Evolutionary conservation across 352 stramenopile species (phyloP).

Genomic region (Halophytophthora batemanensis): DNA sequence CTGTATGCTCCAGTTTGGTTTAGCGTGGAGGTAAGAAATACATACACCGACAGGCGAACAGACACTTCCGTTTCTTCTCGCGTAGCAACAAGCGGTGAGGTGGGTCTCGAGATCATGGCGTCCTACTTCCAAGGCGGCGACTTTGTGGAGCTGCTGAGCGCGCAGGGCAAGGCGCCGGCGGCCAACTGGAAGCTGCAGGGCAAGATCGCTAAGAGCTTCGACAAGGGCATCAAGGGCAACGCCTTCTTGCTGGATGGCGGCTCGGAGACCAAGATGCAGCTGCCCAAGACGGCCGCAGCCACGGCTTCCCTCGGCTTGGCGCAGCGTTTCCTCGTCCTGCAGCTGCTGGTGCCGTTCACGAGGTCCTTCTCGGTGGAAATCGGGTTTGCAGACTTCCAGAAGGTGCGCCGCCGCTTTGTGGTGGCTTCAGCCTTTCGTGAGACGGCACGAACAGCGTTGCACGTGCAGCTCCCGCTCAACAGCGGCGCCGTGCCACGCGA

Average conservation of each 20-base stretch:
- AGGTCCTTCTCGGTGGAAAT: conserved; percentile 76
- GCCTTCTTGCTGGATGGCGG: conserved; percentile 72
- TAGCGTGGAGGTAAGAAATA: too few species aligned
- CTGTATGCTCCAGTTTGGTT: too few species aligned
- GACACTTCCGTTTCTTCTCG: background rate
- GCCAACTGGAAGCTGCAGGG: conserved; percentile 69
- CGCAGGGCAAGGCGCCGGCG: conserved; percentile 69
- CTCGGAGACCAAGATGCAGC: conserved; percentile 77
- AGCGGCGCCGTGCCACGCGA: conserved; percentile 43
- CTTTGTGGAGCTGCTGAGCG: conserved; percentile 78
- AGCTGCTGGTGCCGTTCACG: conserved; percentile 59
- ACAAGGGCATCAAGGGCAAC: conserved; percentile 79
- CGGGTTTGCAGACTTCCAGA: conserved; percentile 72
- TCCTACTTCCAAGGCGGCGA: conserved; percentile 80
- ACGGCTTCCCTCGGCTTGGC: conserved; percentile 48
- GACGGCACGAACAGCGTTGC: conserved; percentile 43
- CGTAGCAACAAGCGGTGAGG: too few species aligned
- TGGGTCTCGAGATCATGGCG: too few species aligned
- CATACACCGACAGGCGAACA: too few species aligned
- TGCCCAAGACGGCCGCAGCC: conserved; percentile 52
- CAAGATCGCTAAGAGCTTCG: conserved; percentile 78
- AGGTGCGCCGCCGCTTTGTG: conserved; percentile 69
- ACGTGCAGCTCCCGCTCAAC: conserved; percentile 67
- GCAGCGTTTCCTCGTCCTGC: conserved; percentile 74
- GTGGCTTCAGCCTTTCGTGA: conserved; percentile 79